phyloP scores from a whole-genome alignment of 2,329 filamentous ascomycete species.

The Incumbomyces lentus region DNA sequence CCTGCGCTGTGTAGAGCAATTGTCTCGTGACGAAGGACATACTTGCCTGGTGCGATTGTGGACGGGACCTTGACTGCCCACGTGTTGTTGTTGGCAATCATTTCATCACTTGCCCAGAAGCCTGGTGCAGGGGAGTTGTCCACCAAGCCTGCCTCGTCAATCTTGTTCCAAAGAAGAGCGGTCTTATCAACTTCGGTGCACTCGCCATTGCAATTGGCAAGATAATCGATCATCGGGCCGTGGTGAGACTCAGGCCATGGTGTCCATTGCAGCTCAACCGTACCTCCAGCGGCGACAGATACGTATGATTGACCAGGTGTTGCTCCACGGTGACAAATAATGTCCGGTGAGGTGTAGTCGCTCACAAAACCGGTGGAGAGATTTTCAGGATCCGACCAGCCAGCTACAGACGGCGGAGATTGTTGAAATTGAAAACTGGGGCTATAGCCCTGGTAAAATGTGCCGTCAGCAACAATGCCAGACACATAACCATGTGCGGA shows the following conservation, averaged over 20 bases:
- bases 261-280: constrained; percentile 52
- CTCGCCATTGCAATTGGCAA: constrained; percentile 50
- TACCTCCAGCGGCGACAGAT: constrained; percentile 49
- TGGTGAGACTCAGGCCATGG: constrained; percentile 56
- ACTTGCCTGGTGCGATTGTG: constrained; percentile 40
- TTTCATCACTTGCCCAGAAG: constrained; percentile 46
- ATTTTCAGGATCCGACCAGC: constrained; percentile 31
- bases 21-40: constrained; percentile 47
- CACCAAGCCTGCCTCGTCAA: constrained; percentile 46
- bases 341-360: constrained; percentile 41
- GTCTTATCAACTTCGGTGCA: constrained; percentile 46
- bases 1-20: constrained; percentile 43
- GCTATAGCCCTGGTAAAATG: constrained; percentile 26
- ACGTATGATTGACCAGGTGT: constrained; percentile 42
- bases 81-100: constrained; percentile 44
- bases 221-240: constrained; percentile 54
- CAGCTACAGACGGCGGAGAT: constrained; percentile 20
- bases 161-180: constrained; percentile 53
- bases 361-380: constrained; percentile 45
- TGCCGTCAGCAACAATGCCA: constrained; percentile 29
- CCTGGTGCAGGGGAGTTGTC: constrained; percentile 33
- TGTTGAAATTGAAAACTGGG: constrained; percentile 19
- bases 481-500: constrained; percentile 31
- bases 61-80: constrained; percentile 40
- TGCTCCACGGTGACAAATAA: constrained; percentile 53